A percentile compares a stretch with the other conserved stretches of the same genome.
Conservation (phyloP, 805 yeast genomes). For the Starmerella scarabaei region DNA sequence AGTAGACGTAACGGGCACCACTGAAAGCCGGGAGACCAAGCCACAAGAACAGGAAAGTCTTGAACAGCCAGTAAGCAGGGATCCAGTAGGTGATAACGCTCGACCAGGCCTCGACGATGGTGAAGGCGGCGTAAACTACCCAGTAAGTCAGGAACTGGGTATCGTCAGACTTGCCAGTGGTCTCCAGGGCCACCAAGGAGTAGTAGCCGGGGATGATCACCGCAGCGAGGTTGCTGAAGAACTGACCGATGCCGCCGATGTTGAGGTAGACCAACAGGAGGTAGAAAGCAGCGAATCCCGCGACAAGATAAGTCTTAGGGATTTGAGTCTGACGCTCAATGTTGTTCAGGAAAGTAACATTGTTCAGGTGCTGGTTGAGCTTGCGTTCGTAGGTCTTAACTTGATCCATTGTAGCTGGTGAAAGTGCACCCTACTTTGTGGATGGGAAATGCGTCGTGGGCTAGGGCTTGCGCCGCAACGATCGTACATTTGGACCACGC, state of each 20-base stretch:
- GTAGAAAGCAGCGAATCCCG: slow-evolving; percentile 53
- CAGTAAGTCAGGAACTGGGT: slow-evolving; percentile 84
- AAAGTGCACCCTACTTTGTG: background rate
- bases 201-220: slow-evolving; percentile 81
- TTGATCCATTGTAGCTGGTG: slow-evolving; percentile 3
- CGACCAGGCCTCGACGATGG: slow-evolving; percentile 92
- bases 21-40: slow-evolving; percentile 77
- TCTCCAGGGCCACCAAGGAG: slow-evolving; percentile 72
- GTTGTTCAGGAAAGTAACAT: slow-evolving; percentile 24
- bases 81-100: slow-evolving; percentile 85
- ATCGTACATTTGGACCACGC: background rate
- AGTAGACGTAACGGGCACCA: slow-evolving; percentile 71
- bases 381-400: slow-evolving; percentile 10
- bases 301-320: slow-evolving; percentile 78
- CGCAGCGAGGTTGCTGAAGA: slow-evolving; percentile 84
- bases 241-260: slow-evolving; percentile 89
- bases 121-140: slow-evolving; percentile 93
- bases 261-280: slow-evolving; percentile 71
- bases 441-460: background rate
- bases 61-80: slow-evolving; percentile 92
- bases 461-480: background rate
- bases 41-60: slow-evolving; percentile 76
- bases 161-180: slow-evolving; percentile 60
- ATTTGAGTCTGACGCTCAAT: slow-evolving; percentile 28
- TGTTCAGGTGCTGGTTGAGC: slow-evolving; percentile 25